A percentile compares a stretch with the other conserved stretches of the same genome.
These are phyloP conservation scores for Lachancea meyersii DNA, from an alignment of 805 yeast species.

Conservation along the genomic window DNA sequence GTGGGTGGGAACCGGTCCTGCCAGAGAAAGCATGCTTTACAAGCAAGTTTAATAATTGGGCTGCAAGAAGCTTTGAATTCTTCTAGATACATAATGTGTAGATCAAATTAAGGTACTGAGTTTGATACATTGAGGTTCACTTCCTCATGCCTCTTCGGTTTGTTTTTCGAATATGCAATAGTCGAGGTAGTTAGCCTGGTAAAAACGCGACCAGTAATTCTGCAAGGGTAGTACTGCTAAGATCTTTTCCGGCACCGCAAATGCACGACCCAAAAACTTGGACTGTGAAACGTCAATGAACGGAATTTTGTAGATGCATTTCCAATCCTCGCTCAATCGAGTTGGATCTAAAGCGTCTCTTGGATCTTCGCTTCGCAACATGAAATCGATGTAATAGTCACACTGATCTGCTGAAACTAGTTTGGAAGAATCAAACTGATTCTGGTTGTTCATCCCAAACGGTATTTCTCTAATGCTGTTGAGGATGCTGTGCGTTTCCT, in stretches of 20 bases:
- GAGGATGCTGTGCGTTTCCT: constrained; percentile 36
- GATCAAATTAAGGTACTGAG: not conserved
- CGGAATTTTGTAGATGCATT: constrained; percentile 39
- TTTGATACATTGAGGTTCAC: not conserved
- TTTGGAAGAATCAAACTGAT: constrained; percentile 56
- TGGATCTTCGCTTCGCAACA: constrained; percentile 40
- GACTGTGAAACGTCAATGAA: constrained; percentile 52
- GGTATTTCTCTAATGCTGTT: constrained; percentile 47
- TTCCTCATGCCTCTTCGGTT: constrained; percentile 1
- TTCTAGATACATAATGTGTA: not conserved
- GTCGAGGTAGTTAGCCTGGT: constrained; percentile 40
- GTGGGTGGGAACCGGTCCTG: constrained; percentile 99
- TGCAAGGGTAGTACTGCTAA: constrained; percentile 23
- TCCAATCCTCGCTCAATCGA: constrained; percentile 38
- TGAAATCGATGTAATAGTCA: constrained; percentile 64
- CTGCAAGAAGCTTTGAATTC: not conserved
- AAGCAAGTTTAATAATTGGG: constrained; percentile 32
- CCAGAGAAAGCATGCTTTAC: constrained; percentile 84
- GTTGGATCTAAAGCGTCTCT: constrained; percentile 37
- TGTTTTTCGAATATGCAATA: constrained; percentile 42
- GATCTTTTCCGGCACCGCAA: constrained; percentile 44
- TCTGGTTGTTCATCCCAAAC: constrained; percentile 65
- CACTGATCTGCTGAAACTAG: constrained; percentile 48
- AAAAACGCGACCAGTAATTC: constrained; percentile 17
- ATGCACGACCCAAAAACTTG: constrained; percentile 45